Evolutionary conservation across 2,329 filamentous ascomycete genomes (phyloP), one percentile per base, ranked within the genome.

Genomic region (Seiridium unicorne): DNA sequence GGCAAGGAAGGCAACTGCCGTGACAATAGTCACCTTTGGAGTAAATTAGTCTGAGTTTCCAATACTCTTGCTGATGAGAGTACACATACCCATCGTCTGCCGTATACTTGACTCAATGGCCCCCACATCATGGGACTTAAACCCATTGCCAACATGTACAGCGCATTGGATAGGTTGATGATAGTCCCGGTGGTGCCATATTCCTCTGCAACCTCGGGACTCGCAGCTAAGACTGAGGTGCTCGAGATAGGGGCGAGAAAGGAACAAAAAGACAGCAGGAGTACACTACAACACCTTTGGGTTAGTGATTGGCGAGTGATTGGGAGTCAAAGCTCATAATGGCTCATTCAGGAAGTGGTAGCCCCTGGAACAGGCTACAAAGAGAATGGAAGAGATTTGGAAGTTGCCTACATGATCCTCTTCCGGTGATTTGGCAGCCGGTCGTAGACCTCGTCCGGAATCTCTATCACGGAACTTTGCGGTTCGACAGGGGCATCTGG

Each of bases 171-270:
- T 49, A 90, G 74, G 69, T 91, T 91, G 70, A 93, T 87, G 60
- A 92, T 82, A 8, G 83, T 84, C 4, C 87, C 88, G 0, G 84
- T 89, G 0, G 88, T 91, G 44, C 78, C 64, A 70, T 84, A 92
- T 6, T 84, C 86, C 3, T 70, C 72, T 1, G 89, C 89, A 4
- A 94, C 87, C 72, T 94, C 90, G 1, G 90, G 90, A 1, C 89
- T 85, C 2, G 90, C 91, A 1, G 89, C 83, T 10, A 94, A 74
- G 7, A 93, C 85, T 1, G 88, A 88, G 0, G 90, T 93, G 44
- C 87, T 91, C 10, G 87, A 89, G 32, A 92, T 84, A 0, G 91
- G 91, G 1, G 91, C 87, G 49, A 94, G 78, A 64, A 94, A 92
- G 34, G 88, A 86, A 74, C 89, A 92, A 69, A 89, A 91, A 0